phyloP scores from a whole-genome alignment of 345 rosid species.

The Anacardium occidentale region DNA sequence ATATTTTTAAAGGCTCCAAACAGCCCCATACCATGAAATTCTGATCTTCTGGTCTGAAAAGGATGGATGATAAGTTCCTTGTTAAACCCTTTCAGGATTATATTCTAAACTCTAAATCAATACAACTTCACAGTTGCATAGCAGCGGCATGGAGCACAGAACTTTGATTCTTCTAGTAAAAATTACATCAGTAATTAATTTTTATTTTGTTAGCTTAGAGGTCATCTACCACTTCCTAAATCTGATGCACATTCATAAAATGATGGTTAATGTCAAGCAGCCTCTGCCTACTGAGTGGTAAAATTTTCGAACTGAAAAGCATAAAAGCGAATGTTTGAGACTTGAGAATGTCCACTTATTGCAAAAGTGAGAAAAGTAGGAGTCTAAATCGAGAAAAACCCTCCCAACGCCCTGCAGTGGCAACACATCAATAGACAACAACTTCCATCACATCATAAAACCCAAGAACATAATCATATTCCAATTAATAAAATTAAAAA shows the following conservation, averaged over 20 bases:
- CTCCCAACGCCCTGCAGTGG: background rate
- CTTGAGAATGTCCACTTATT: background rate
- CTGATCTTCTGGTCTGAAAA: constrained; percentile 81
- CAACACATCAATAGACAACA: background rate
- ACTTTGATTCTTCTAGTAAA: background rate
- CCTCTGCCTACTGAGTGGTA: background rate
- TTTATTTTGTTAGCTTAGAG: background rate
- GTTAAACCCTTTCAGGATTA: background rate
- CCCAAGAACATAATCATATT: constrained; percentile 1
- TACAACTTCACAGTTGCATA: background rate
- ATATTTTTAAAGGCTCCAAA: constrained; percentile 72
- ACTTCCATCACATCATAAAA: background rate
- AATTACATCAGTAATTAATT: background rate
- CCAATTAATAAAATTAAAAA: background rate
- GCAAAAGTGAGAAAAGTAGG: background rate
- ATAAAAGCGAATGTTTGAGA: background rate
- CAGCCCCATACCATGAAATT: constrained; percentile 68
- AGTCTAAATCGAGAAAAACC: background rate
- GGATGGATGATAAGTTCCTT: constrained; percentile 21
- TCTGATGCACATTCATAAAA: background rate
- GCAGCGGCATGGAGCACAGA: background rate
- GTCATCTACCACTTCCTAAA: background rate
- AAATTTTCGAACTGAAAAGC: background rate
- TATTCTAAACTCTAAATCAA: background rate
- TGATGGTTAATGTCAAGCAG: background rate